Percentiles rank a stretch among this genome's conserved stretches.
Conservation (phyloP, 768 basidiomycete genomes). For the Agaricus bisporus region DNA sequence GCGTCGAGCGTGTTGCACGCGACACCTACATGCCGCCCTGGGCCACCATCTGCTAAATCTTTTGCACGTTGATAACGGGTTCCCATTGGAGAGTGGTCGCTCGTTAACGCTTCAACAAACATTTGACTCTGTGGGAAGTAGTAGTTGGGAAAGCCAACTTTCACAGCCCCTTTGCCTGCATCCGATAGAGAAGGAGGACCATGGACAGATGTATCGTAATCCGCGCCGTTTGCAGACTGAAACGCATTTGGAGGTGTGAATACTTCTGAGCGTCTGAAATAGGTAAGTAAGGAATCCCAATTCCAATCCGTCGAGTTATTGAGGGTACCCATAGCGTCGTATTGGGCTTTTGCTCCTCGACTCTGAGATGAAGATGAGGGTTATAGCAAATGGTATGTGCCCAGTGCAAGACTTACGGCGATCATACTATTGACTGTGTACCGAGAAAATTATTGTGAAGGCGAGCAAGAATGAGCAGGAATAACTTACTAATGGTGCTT, state of each 20-base stretch:
- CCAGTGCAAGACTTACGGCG: conserved; percentile 16
- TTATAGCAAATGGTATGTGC: not conserved
- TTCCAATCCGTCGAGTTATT: conserved; percentile 24
- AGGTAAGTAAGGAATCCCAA: conserved; percentile 37
- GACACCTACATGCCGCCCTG: conserved; percentile 23
- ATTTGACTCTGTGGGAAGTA: conserved; percentile 23
- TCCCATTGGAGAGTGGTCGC: not conserved
- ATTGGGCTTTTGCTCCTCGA: conserved; percentile 26
- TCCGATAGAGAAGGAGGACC: conserved; percentile 12
- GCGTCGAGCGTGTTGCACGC: conserved; percentile 24
- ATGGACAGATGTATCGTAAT: conserved; percentile 19
- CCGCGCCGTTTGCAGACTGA: conserved; percentile 20
- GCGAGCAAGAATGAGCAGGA: not conserved
- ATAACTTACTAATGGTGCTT: conserved; percentile 35
- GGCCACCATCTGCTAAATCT: conserved; percentile 22
- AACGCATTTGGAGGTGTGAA: conserved; percentile 41
- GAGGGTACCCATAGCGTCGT: conserved; percentile 17
- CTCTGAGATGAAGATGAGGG: conserved; percentile 14
- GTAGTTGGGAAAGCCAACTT: conserved; percentile 27
- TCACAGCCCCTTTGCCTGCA: conserved; percentile 18
- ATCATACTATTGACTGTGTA: conserved; percentile 41
- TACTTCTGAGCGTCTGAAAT: conserved; percentile 48
- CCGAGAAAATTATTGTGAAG: not conserved
- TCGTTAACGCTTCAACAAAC: conserved; percentile 18
- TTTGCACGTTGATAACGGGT: conserved; percentile 20